Base-by-base conservation (phyloP, 371 early-diverging fungal genomes). In the Lichtheimia corymbifera region DNA sequence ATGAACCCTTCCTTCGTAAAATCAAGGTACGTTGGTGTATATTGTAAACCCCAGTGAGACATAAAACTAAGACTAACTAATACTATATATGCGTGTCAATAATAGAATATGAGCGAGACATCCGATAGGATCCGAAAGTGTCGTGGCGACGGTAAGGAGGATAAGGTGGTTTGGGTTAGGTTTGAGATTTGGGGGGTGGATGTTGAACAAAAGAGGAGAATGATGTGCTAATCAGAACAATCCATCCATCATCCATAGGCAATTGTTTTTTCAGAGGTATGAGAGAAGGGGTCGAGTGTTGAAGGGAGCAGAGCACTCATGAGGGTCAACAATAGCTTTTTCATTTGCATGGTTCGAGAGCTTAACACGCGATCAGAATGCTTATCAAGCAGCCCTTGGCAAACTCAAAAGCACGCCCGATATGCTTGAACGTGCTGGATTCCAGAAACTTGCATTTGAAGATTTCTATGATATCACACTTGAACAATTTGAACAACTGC, bases 231-330 rank as follows among this genome's bases (percentile, higher is more conserved):
- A 40, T 13, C 49, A 14, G 51, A 45, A 28, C 27, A 58, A 55
- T 54, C n/a, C 11, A 20, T 53, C 50, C 18, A 54, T 24, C 18
- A 54, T 24, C 43, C 45, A 44, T 62, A 88, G 88, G 89, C 50
- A 89, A 88, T 54, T 89, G 90, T 58, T 89, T 89, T 55, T 88
- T 84, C 67, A 61, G 89, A 83, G 89, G 89, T 85, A 83, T 27
- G 15, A 50, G 42, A n/a, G 35, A 63, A 35, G 17, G 12, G 17
- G 12, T 28, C 0, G 28, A 4, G 28, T n/a, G 28, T 5, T 4
- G 7, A 35, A 35, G 11, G 9, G 9, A 11, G 27, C 27, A 30
- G 11, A 11, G 9, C 35, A 35, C 35, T 35, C 35, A 35, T 35
- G 35, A 35, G 4, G 35, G 9, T 35, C 35, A 6, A 41, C 42